phyloP scores from a whole-genome alignment of 345 rosid species.

The Salix exigua region DNA sequence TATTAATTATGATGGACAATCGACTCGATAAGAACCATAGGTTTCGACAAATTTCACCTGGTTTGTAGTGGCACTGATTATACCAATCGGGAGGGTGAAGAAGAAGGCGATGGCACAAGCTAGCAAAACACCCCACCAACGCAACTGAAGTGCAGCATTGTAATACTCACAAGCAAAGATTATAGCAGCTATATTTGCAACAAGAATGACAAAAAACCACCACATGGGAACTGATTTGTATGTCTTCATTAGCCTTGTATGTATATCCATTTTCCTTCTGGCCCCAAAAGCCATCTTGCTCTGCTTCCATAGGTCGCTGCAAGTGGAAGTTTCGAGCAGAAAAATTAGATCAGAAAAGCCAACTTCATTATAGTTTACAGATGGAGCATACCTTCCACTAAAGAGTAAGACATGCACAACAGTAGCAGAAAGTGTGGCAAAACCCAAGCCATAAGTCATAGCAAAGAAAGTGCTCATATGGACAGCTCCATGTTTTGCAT shows the following conservation, averaged over 20 bases:
- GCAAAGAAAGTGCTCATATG: slow-evolving; percentile 75
- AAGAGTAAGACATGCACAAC: slow-evolving; percentile 62
- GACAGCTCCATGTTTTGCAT: slow-evolving; percentile 45
- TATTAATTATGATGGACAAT: too few relatives aligned
- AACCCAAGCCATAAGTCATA: slow-evolving; percentile 71
- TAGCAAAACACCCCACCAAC: slow-evolving; percentile 91
- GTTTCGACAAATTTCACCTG: slow-evolving; percentile 34
- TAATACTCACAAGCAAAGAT: slow-evolving; percentile 60
- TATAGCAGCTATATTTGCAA: slow-evolving; percentile 44
- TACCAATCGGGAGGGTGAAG: slow-evolving; percentile 79
- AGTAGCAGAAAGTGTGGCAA: slow-evolving; percentile 69
- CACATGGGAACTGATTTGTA: too few relatives aligned
- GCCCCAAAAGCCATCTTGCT: too few relatives aligned
- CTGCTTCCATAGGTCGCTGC: slow-evolving; percentile 52
- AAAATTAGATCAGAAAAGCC: slow-evolving; percentile 30
- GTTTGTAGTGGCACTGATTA: slow-evolving; percentile 70
- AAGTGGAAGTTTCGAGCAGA: too few relatives aligned
- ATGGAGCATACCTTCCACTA: slow-evolving; percentile 20
- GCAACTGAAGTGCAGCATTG: slow-evolving; percentile 66
- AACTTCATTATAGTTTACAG: slow-evolving; percentile 52
- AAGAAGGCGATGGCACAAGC: slow-evolving; percentile 70
- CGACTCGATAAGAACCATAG: neutral
- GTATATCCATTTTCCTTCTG: too few relatives aligned
- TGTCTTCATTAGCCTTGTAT: too few relatives aligned
- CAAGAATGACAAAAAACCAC: slow-evolving; percentile 39